Evolutionary conservation across 2,329 filamentous ascomycete genomes (phyloP), one percentile per base, ranked within the genome.

Genomic region (Hysterium pulicare): DNA sequence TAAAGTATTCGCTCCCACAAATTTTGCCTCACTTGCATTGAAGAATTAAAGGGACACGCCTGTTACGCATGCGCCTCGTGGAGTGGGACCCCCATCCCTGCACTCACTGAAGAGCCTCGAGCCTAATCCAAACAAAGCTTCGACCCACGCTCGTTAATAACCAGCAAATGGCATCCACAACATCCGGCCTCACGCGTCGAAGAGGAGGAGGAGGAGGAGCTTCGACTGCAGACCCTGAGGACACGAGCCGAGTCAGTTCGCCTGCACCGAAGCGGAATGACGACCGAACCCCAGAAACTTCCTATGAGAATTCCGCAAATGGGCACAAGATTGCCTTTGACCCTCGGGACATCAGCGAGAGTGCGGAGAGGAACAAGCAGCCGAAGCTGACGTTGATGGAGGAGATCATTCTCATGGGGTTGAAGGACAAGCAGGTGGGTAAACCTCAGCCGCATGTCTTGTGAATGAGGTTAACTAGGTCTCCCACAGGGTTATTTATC

Each of bases 381-480:
- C 93, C 93, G 36, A 98, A 97, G 77, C 76, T 98, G 66, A 98
- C 93, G 30, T 76, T 98, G 66, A 98, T 98, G 93, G 93, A 98
- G 74, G 93, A 98, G 73, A 86, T 98, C 41, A 77, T 98, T 63
- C 76, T 98, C 59, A 81, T 98, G 71, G 93, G 93, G 9, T 74
- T 98, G 61, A 98, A 98, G 73, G 93, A 98, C 72, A 98, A 97
- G 76, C 93, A 98, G 83, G 90, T 95, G 74, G 64, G 77, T 63
- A 26, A 35, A 41, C 41, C 37, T 20, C 41, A 36, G 42, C 38
- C 41, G 22, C 39, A 23, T 33, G 42, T 40, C 45, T 38, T 48
- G 54, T 61, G 47, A 61, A 52, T 21, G 30, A 26, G 32, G 41
- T n/a, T 64, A 38, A 38, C 41, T 42, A 34, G 13, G 19, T 34